Base-by-base conservation (phyloP, 2,329 filamentous ascomycete species). In the Fusarium sp. region DNA sequence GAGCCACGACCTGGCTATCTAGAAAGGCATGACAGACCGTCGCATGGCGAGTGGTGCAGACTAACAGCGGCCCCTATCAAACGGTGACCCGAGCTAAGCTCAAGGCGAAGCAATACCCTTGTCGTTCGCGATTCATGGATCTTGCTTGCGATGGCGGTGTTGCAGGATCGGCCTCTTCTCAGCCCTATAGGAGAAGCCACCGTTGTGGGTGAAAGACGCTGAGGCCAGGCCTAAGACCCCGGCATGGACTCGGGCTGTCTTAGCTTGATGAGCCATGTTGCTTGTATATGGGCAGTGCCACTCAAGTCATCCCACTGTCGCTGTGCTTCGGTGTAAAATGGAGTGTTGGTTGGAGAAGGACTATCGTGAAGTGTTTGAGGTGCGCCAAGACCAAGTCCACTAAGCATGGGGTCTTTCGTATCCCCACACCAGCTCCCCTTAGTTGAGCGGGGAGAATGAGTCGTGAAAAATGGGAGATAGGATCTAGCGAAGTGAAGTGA, bases 171-270 rank as follows among this genome's bases (percentile, higher is more conserved):
- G 35, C 27, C 40, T 50, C 40, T 44, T 20, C 67, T 71, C 69
- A 71, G 69, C 69, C 69, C 69, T 71, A 71, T 49, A 70, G 49
- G 37, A 49, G 57, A 67, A 60, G 53, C 58, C 49, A 59, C 41
- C 32, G 48, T 38, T 53, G 27, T 60, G 33, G 41, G 50, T 52
- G 30, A 57, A 44, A 37, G 49, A 41, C 12, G 33, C 32, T 30
- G 53, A 55, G 45, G 30, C 53, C 33, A 44, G 56, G 49, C 37
- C 18, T 14, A 54, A 40, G 35, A 37, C 12, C 35, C 23, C 37
- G 26, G 14, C 49, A 30, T 38, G 46, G 26, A 41, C 33, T 38
- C 33, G 48, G 27, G 32, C 33, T 32, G 57, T 46, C 38, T 15
- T 54, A 66, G 57, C 52, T 67, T 17, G 37, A 37, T 40, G 33